Conservation (phyloP, 345 rosid genomes). For the Citrus hindsii region DNA sequence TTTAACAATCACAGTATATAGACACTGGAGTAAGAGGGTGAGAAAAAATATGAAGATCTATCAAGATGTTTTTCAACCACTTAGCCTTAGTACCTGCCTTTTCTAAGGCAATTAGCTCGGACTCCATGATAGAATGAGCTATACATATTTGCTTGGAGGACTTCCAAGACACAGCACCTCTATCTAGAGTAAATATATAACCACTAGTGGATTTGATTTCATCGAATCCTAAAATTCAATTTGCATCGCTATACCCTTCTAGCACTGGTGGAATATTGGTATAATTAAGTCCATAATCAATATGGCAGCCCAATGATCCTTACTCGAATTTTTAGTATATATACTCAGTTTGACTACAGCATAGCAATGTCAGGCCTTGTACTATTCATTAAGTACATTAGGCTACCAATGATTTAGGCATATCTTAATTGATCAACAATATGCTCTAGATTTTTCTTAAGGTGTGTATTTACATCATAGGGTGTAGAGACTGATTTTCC, state of each 20-base stretch:
- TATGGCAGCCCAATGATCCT: background rate
- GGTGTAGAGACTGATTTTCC: background rate
- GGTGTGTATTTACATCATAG: background rate
- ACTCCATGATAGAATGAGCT: background rate
- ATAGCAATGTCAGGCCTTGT: background rate
- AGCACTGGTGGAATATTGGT: fast-evolving
- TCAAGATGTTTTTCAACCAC: no score
- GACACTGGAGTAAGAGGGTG: background rate
- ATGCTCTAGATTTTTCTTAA: no score
- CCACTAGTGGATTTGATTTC: background rate
- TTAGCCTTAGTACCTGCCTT: background rate
- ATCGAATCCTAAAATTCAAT: background rate
- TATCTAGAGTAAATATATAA: background rate
- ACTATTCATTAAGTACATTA: background rate
- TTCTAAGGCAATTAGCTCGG: background rate
- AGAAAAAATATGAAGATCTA: no score
- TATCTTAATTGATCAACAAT: no score
- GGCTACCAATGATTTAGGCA: background rate
- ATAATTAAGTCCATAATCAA: background rate
- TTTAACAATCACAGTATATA: background rate
- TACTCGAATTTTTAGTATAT: background rate
- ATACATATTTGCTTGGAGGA: background rate
- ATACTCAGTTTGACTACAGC: background rate
- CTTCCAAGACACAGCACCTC: fast-evolving
- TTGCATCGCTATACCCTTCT: background rate